phyloP scores from a whole-genome alignment of 768 basidiomycete species.

The Kondoa malvinella region DNA sequence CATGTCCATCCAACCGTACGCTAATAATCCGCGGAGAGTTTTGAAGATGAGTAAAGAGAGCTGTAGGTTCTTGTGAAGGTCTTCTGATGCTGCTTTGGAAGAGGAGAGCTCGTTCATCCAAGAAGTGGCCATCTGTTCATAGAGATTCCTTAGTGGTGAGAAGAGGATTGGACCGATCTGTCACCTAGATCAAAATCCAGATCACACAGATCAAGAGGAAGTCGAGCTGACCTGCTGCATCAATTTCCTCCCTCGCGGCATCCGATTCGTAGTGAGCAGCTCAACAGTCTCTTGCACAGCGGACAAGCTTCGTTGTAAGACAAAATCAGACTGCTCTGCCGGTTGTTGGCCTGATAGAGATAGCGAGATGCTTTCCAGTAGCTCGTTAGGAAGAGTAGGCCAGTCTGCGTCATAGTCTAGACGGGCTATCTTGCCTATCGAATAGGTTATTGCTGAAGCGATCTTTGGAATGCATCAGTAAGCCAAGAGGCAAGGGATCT shows the following conservation, averaged over 20 bases:
- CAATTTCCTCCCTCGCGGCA: conserved; percentile 18
- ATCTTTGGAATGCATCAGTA: conserved; percentile 39
- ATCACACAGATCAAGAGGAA: not conserved
- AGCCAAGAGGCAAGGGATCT: not conserved
- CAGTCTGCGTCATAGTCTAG: conserved; percentile 57
- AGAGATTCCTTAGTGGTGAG: conserved; percentile 44
- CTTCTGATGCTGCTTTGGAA: conserved; percentile 17
- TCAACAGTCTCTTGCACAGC: conserved; percentile 21
- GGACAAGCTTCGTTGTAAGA: conserved; percentile 22
- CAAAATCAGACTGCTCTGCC: conserved; percentile 30
- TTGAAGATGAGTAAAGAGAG: conserved; percentile 59
- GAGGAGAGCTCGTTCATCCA: not conserved
- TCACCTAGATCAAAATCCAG: conserved; percentile 25
- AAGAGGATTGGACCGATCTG: conserved; percentile 46
- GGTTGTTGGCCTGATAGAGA: conserved; percentile 36
- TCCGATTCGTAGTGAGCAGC: conserved; percentile 24
- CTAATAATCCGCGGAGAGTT: conserved; percentile 48
- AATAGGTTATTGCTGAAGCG: conserved; percentile 55
- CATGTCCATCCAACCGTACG: conserved; percentile 44
- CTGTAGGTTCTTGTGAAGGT: conserved; percentile 39
- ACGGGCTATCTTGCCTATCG: conserved; percentile 60
- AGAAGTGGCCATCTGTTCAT: conserved; percentile 26
- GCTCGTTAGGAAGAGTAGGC: conserved; percentile 43
- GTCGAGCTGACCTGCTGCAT: conserved; percentile 15
- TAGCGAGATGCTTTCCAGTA: conserved; percentile 43